Evolutionary conservation across 495 filamentous ascomycete genomes (phyloP).

Genomic region (Podospora pseudopauciseta): DNA sequence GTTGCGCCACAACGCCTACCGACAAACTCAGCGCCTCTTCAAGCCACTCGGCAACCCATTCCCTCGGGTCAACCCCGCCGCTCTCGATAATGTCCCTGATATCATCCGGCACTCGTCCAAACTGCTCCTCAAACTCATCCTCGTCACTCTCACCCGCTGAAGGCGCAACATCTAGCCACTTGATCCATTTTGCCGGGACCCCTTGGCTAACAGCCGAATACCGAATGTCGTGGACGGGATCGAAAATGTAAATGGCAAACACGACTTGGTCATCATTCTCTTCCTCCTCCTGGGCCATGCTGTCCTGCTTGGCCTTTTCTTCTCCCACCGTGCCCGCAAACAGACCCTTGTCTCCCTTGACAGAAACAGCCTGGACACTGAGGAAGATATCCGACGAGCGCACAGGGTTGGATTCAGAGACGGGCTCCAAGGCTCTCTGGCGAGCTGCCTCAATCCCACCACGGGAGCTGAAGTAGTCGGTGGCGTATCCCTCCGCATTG

Average conservation of each 20-base stretch:
- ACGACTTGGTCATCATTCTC: constrained; percentile 55
- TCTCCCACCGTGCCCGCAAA: constrained; percentile 54
- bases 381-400: constrained; percentile 93
- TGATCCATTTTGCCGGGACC: constrained; percentile 81
- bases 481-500: constrained; percentile 80
- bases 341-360: constrained; percentile 59
- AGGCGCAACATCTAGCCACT: constrained; percentile 77
- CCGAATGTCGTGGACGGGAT: constrained; percentile 86
- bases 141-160: constrained; percentile 42
- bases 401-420: constrained; percentile 81
- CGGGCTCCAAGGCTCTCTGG: constrained; percentile 65
- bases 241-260: constrained; percentile 90
- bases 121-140: constrained; percentile 27
- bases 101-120: constrained; percentile 62
- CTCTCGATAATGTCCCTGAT: constrained; percentile 83
- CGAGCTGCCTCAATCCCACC: constrained; percentile 80
- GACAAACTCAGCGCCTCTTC: constrained; percentile 81
- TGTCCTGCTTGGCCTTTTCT: constrained; percentile 51
- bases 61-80: constrained; percentile 89
- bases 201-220: constrained; percentile 80
- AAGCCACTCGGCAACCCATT: constrained; percentile 97
- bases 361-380: constrained; percentile 76
- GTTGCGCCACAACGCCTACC: constrained; percentile 85
- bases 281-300: constrained; percentile 46
- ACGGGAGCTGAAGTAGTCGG: constrained; percentile 70